Evolutionary conservation across 2,329 filamentous ascomycete species (phyloP).

Genomic region (Cladophialophora psammophila): DNA sequence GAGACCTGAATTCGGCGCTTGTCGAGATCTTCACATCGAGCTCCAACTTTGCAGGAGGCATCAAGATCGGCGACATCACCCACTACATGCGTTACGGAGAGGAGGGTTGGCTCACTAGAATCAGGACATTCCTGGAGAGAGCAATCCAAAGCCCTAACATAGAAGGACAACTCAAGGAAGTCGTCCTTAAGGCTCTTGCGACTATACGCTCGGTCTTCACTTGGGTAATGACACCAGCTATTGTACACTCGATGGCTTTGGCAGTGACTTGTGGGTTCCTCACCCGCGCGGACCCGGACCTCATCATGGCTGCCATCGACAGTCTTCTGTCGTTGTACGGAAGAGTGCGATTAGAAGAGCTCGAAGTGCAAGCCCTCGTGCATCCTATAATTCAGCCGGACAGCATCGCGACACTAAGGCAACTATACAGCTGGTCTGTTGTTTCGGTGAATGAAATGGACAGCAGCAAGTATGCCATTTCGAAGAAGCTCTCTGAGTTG

Average conservation of each 20-base stretch:
- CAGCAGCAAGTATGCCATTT: slow-evolving; percentile 87
- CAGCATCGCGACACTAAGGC: slow-evolving; percentile 73
- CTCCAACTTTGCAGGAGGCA: slow-evolving; percentile 75
- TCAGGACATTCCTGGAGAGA: slow-evolving; percentile 75
- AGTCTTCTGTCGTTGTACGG: slow-evolving; percentile 83
- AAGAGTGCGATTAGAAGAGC: slow-evolving; percentile 74
- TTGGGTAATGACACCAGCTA: slow-evolving; percentile 87
- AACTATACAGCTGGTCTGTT: slow-evolving; percentile 79
- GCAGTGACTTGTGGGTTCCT: slow-evolving; percentile 74
- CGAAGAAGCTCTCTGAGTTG: slow-evolving; percentile 94
- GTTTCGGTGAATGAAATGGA: slow-evolving; percentile 84
- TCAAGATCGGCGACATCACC: slow-evolving; percentile 71
- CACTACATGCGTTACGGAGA: slow-evolving; percentile 76
- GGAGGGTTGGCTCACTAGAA: slow-evolving; percentile 85
- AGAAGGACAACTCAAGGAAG: slow-evolving; percentile 65
- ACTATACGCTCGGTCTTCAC: slow-evolving; percentile 79
- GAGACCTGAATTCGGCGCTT: slow-evolving; percentile 83
- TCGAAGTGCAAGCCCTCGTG: slow-evolving; percentile 79
- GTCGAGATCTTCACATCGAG: slow-evolving; percentile 92
- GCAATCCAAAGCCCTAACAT: slow-evolving; percentile 73
- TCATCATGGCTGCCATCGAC: slow-evolving; percentile 82
- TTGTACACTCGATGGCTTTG: slow-evolving; percentile 74
- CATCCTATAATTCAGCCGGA: slow-evolving; percentile 78
- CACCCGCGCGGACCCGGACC: slow-evolving; percentile 71
- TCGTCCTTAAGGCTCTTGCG: slow-evolving; percentile 77